These are phyloP conservation scores for Symbiodinium pilosum DNA, from an alignment of 73 alveolate genomes.

Conservation along the genomic window DNA sequence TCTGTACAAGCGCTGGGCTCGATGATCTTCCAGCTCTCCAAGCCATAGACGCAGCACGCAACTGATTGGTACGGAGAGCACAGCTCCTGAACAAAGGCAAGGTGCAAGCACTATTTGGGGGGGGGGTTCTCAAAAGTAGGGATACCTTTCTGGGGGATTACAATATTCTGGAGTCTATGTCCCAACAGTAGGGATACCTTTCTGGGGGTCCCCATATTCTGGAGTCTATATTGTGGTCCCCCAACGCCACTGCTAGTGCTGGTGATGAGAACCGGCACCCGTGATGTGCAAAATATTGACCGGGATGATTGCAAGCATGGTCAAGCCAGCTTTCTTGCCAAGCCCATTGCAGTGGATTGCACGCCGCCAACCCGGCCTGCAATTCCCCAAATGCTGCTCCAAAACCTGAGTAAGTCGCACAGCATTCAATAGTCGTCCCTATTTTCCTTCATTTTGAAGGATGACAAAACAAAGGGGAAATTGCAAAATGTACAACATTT, in stretches of 20 bases:
- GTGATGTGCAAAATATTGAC: neutral
- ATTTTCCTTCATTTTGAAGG: no score
- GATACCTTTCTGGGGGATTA: neutral
- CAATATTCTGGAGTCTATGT: neutral
- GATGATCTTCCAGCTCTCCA: slow-evolving; percentile 49
- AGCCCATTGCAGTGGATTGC: no score
- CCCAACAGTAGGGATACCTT: neutral
- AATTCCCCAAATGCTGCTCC: slow-evolving; percentile 88
- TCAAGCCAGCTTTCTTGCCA: no score
- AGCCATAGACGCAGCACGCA: slow-evolving; percentile 73
- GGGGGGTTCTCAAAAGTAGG: no score
- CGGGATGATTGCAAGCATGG: no score
- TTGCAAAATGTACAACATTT: no score
- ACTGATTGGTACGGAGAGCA: slow-evolving; percentile 47
- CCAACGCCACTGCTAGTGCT: no score
- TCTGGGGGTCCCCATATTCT: no score
- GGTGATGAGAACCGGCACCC: neutral
- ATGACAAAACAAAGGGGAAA: no score
- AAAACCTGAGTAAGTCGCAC: slow-evolving; percentile 28
- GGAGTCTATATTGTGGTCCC: no score
- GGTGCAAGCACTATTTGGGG: neutral
- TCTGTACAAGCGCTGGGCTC: slow-evolving; percentile 51
- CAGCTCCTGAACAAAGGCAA: slow-evolving; percentile 2
- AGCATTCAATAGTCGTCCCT: no score
- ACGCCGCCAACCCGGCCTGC: slow-evolving; percentile 22